Conservation (phyloP, 805 yeast species). For the Starmerella riodocensis region DNA sequence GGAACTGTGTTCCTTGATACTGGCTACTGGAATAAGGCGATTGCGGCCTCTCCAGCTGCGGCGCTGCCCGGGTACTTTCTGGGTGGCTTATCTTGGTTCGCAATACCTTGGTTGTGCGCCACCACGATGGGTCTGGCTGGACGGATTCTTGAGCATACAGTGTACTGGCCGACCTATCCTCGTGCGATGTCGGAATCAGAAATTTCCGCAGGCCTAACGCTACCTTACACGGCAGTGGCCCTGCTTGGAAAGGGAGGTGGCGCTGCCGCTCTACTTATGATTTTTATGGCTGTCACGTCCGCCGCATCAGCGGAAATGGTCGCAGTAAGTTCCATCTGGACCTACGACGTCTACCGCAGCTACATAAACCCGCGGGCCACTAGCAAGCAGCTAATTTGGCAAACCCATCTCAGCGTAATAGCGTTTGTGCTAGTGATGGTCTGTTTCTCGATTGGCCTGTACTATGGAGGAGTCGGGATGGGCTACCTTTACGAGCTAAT, state of each 20-base stretch:
- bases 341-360: slow-evolving; percentile 73
- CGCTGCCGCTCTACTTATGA: slow-evolving; percentile 60
- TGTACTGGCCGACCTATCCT: slow-evolving; percentile 73
- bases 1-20: slow-evolving; percentile 80
- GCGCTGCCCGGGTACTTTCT: slow-evolving; percentile 77
- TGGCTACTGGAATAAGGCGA: slow-evolving; percentile 82
- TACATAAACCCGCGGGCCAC: slow-evolving; percentile 68
- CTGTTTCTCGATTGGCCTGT: slow-evolving; percentile 68
- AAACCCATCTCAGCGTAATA: slow-evolving; percentile 57
- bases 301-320: slow-evolving; percentile 87
- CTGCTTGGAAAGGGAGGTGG: slow-evolving; percentile 82
- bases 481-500: slow-evolving; percentile 76
- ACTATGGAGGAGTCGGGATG: slow-evolving; percentile 71
- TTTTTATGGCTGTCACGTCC: slow-evolving; percentile 86
- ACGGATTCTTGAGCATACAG: slow-evolving; percentile 53
- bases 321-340: slow-evolving; percentile 71
- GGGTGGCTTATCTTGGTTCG: slow-evolving; percentile 87
- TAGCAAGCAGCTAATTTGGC: slow-evolving; percentile 55
- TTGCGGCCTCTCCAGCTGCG: slow-evolving; percentile 71
- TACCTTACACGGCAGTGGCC: slow-evolving; percentile 68
- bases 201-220: slow-evolving; percentile 58
- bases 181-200: slow-evolving; percentile 49
- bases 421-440: slow-evolving; percentile 54
- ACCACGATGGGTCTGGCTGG: slow-evolving; percentile 83
- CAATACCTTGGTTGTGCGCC: slow-evolving; percentile 71